A percentile compares a stretch with the other conserved stretches of the same genome.
These are phyloP conservation scores for Cyberlindnera japonica DNA, from an alignment of 805 yeast species.

Conservation along the genomic window DNA sequence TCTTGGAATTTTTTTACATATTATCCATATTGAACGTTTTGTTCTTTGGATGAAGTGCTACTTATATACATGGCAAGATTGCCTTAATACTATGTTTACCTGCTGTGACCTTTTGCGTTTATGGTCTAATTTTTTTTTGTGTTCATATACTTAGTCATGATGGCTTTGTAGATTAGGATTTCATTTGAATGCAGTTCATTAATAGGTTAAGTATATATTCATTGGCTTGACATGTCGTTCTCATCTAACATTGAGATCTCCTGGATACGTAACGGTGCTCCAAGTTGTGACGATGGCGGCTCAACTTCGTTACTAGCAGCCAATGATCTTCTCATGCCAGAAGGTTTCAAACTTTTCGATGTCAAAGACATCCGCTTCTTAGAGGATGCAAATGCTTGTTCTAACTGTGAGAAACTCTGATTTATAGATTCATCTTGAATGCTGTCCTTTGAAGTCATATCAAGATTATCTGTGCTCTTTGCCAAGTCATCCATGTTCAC, in stretches of 20 bases:
- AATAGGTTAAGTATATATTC: neutral
- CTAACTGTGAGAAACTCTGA: constrained; percentile 20
- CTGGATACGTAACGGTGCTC: constrained; percentile 18
- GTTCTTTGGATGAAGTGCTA: neutral
- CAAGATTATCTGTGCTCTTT: constrained; percentile 21
- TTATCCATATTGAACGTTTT: neutral
- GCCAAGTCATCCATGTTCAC: constrained; percentile 26
- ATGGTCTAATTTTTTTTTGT: neutral
- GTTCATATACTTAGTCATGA: too few species aligned
- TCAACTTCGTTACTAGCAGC: neutral
- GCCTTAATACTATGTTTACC: neutral
- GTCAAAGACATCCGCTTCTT: constrained; percentile 27
- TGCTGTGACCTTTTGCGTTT: too few species aligned
- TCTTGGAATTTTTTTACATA: too few species aligned
- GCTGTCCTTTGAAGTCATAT: constrained; percentile 12
- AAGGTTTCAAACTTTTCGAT: constrained; percentile 22
- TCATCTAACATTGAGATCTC: constrained; percentile 1
- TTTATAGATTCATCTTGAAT: constrained; percentile 15
- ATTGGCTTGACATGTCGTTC: too few species aligned
- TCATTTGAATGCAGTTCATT: neutral
- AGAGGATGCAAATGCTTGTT: constrained; percentile 14
- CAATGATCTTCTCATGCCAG: constrained; percentile 3
- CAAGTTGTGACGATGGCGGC: constrained; percentile 7
- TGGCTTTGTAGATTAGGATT: too few species aligned
- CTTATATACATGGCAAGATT: neutral